A percentile compares a stretch with the other conserved stretches of the same genome.
Evolutionary conservation across 495 filamentous ascomycete species (phyloP).

Genomic region (Penicillium egyptiacum): DNA sequence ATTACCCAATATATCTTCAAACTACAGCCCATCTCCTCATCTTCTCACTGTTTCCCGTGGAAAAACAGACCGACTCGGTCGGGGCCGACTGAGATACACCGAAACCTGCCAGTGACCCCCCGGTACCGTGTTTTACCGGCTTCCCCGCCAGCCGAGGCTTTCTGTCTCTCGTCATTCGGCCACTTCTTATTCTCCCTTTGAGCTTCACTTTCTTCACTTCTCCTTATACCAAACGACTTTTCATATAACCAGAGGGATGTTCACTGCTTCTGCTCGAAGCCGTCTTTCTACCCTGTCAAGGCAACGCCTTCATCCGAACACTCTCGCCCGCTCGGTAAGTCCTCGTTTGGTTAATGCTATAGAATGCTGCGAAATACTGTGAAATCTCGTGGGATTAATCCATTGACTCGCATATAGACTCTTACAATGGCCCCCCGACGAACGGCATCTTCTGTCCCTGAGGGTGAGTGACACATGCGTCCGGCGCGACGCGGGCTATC

Average conservation of each 20-base stretch:
- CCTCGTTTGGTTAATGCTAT: conserved; percentile 7
- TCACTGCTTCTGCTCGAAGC: conserved; percentile 49
- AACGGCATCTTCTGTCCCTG: conserved; percentile 48
- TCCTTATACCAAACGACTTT: conserved; percentile 17
- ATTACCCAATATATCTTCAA: background rate
- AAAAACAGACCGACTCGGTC: conserved; percentile 1
- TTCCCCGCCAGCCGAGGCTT: conserved; percentile 13
- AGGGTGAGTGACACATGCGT: conserved; percentile 44
- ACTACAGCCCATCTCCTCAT: background rate
- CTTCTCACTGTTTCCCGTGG: conserved; percentile 15
- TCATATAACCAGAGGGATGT: conserved; percentile 40
- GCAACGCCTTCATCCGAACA: conserved; percentile 42
- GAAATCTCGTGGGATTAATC: background rate
- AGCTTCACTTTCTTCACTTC: conserved; percentile 5
- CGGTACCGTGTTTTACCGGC: conserved; percentile 14
- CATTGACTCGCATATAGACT: conserved; percentile 29
- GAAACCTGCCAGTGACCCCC: background rate
- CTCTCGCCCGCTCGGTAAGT: conserved; percentile 44
- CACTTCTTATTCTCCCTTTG: conserved; percentile 10
- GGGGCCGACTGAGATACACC: background rate
- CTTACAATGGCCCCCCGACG: conserved; percentile 46
- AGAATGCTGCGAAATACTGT: background rate
- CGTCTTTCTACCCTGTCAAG: conserved; percentile 46
- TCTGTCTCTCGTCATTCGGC: conserved; percentile 1
- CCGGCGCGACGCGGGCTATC: background rate